Evolutionary conservation across 208 protist genomes (phyloP).

Genomic region (Strigomonas culicis): DNA sequence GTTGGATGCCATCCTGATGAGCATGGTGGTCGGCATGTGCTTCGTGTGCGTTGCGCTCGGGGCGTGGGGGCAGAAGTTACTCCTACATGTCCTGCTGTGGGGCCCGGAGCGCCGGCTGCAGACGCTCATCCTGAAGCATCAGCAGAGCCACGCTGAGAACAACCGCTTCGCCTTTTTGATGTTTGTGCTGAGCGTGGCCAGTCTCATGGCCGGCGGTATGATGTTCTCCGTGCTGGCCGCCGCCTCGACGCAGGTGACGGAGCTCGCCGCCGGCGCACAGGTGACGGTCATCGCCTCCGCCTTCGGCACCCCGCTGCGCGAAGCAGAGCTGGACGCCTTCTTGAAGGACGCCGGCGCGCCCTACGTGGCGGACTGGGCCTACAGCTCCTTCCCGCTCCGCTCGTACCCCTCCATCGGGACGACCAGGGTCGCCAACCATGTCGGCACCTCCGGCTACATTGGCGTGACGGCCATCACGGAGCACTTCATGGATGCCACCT

Average conservation of each 20-base stretch:
- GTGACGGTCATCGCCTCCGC: conserved; percentile 32
- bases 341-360: conserved; percentile 22
- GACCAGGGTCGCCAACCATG: conserved; percentile 29
- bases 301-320: conserved; percentile 44
- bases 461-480: conserved; percentile 37
- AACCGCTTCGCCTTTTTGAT: conserved; percentile 95
- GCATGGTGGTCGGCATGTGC: conserved; percentile 92
- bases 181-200: conserved; percentile 90
- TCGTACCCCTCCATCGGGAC: conserved; percentile 60
- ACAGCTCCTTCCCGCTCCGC: conserved; percentile 52
- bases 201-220: conserved; percentile 85
- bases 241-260: conserved; percentile 32
- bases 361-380: conserved; percentile 51
- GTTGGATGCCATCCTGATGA: conserved; percentile 85
- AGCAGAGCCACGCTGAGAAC: conserved; percentile 76
- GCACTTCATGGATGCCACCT: conserved; percentile 55
- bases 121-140: conserved; percentile 89
- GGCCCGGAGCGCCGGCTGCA: conserved; percentile 59
- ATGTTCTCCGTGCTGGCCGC: conserved; percentile 58
- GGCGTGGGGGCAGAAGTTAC: conserved; percentile 42
- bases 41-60: conserved; percentile 83
- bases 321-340: conserved; percentile 38
- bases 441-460: conserved; percentile 25
- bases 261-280: conserved; percentile 53
- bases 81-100: conserved; percentile 88